These are phyloP conservation scores for Eurotiales sp. DNA, from an alignment of 2,329 filamentous ascomycete genomes.

Conservation along the genomic window DNA sequence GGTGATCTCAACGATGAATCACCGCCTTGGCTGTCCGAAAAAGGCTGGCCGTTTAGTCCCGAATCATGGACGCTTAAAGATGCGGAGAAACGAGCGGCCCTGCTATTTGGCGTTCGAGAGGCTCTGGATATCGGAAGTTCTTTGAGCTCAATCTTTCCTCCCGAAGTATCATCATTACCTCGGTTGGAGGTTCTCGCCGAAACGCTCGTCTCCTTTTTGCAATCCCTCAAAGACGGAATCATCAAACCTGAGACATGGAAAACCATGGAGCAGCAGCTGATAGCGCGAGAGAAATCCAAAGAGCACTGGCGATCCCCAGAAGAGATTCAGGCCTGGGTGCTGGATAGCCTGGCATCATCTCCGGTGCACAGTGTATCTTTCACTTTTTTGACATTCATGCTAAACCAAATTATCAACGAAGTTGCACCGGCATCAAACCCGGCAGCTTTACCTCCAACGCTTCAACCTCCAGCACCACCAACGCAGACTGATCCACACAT, in stretches of 20 bases:
- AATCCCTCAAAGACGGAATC: constrained; percentile 73
- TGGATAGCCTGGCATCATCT: constrained; percentile 68
- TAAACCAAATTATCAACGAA: constrained; percentile 58
- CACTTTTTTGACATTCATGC: constrained; percentile 77
- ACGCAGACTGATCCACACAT: constrained; percentile 12
- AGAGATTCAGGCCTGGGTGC: constrained; percentile 58
- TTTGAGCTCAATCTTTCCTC: constrained; percentile 59
- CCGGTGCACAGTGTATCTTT: constrained; percentile 86
- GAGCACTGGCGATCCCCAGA: constrained; percentile 47
- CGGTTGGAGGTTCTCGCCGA: constrained; percentile 73
- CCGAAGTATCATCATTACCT: constrained; percentile 60
- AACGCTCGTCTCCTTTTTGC: constrained; percentile 69
- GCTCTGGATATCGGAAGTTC: constrained; percentile 69
- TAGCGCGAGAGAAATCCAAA: constrained; percentile 48
- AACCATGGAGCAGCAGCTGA: constrained; percentile 59
- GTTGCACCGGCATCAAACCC: constrained; percentile 41
- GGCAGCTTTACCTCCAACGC: constrained; percentile 15
- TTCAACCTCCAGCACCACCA: constrained; percentile 15
- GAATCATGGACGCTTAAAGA: constrained; percentile 47
- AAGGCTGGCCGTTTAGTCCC: constrained; percentile 57
- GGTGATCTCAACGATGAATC: constrained; percentile 29
- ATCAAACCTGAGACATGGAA: constrained; percentile 68
- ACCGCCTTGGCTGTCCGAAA: constrained; percentile 53
- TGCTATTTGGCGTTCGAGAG: constrained; percentile 50
- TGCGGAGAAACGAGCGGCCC: constrained; percentile 37